Evolutionary conservation across 768 basidiomycete genomes (phyloP).

Genomic region (Termitomyces bulborhizus): DNA sequence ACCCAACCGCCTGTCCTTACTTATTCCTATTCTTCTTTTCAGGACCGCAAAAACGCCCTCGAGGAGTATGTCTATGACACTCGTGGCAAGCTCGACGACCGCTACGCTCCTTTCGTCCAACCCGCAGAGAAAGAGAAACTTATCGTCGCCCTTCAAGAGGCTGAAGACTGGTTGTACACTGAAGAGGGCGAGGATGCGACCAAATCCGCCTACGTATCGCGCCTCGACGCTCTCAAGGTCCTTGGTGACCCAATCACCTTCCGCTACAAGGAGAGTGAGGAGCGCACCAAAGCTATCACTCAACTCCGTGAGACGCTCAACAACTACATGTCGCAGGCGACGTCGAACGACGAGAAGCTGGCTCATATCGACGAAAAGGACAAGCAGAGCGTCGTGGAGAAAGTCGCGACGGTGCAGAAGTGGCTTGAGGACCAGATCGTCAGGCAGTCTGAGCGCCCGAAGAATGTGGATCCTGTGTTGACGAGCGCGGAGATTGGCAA

Average conservation of each 20-base stretch:
- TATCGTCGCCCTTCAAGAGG: constrained; percentile 59
- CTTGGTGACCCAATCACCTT: constrained; percentile 83
- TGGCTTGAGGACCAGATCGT: constrained; percentile 94
- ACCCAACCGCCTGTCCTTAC: background rate
- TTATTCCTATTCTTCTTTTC: background rate
- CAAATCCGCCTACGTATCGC: constrained; percentile 89
- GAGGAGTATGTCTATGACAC: constrained; percentile 99
- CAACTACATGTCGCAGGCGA: constrained; percentile 78
- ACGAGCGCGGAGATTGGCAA: constrained; percentile 78
- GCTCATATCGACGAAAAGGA: constrained; percentile 89
- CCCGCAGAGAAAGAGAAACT: constrained; percentile 74
- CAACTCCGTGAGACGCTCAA: constrained; percentile 86
- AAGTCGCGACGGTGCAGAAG: constrained; percentile 83
- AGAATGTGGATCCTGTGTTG: constrained; percentile 84
- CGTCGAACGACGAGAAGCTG: constrained; percentile 78
- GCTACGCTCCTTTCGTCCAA: constrained; percentile 73
- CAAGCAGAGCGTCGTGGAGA: constrained; percentile 82
- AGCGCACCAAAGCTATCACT: constrained; percentile 65
- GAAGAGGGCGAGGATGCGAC: constrained; percentile 95
- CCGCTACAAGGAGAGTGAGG: constrained; percentile 80
- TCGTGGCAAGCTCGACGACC: constrained; percentile 86
- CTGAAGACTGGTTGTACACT: constrained; percentile 96
- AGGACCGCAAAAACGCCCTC: constrained; percentile 98
- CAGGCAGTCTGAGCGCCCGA: constrained; percentile 81
- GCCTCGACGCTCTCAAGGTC: constrained; percentile 77